Conservation (phyloP, 371 early-diverging fungal species). For the Mucor indicus region DNA sequence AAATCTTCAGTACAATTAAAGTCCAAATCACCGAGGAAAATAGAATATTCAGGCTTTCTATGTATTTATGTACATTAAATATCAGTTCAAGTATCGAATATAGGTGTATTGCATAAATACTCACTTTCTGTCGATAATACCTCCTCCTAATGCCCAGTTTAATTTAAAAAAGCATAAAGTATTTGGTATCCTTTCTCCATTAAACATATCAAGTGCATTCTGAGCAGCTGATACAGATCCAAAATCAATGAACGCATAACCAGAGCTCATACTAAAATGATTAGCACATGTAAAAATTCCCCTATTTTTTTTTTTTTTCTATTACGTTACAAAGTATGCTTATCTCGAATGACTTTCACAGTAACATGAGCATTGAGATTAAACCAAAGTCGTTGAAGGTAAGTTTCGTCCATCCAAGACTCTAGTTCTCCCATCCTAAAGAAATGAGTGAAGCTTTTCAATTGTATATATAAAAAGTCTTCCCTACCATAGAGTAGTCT, state of each 20-base stretch:
- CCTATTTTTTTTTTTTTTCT: neutral
- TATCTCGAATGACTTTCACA: slow-evolving; percentile 86
- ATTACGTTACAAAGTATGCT: slow-evolving; percentile 53
- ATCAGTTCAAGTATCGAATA: too few relatives aligned
- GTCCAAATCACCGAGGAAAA: slow-evolving; percentile 78
- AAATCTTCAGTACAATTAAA: slow-evolving; percentile 62
- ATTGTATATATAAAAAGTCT: neutral
- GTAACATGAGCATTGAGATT: slow-evolving; percentile 59
- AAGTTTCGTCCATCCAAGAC: slow-evolving; percentile 78
- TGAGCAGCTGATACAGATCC: slow-evolving; percentile 53
- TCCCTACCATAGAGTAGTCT: neutral
- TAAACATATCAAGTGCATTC: slow-evolving; percentile 57
- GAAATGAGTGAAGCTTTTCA: too few relatives aligned
- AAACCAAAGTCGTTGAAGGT: slow-evolving; percentile 64
- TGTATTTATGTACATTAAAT: too few relatives aligned
- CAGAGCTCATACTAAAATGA: slow-evolving; percentile 37
- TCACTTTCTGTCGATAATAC: slow-evolving; percentile 29
- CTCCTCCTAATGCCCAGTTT: slow-evolving; percentile 85
- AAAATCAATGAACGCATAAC: slow-evolving; percentile 75
- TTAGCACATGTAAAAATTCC: too few relatives aligned
- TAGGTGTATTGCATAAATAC: too few relatives aligned
- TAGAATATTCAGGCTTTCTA: slow-evolving; percentile 59
- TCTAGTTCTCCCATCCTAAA: slow-evolving; percentile 80
- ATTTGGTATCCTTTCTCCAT: slow-evolving; percentile 73
- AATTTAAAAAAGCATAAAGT: slow-evolving; percentile 73